A percentile compares a stretch with the other conserved stretches of the same genome.
These are phyloP conservation scores for Penicillium freii DNA, from an alignment of 2,329 filamentous ascomycete genomes.

Conservation along the genomic window DNA sequence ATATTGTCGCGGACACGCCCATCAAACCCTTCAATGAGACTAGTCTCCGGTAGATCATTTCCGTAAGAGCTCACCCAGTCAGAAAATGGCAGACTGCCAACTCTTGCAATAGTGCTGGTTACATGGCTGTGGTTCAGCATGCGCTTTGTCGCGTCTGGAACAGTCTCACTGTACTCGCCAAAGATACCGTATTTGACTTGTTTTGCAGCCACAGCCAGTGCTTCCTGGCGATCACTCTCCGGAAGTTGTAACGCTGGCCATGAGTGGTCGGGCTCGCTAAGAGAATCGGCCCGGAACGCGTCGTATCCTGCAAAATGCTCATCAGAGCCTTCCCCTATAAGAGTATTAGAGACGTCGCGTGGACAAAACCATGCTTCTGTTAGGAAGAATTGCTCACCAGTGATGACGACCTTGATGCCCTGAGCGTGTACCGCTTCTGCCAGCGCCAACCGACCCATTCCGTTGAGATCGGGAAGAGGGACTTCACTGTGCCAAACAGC, in stretches of 20 bases:
- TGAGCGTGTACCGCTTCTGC: constrained; percentile 37
- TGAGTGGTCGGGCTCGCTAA: constrained; percentile 48
- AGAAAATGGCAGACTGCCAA: background rate
- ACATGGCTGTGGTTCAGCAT: background rate
- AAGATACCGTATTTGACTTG: background rate
- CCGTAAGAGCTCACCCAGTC: background rate
- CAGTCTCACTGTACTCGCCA: background rate
- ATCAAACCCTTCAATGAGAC: background rate
- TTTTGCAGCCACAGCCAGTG: background rate
- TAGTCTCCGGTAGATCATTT: background rate
- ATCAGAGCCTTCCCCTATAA: constrained; percentile 55
- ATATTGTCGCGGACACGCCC: background rate
- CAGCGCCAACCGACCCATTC: constrained; percentile 53
- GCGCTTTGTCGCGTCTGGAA: background rate
- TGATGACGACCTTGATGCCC: constrained; percentile 52
- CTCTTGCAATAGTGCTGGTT: background rate
- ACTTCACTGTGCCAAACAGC: constrained; percentile 48
- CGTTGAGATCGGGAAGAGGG: constrained; percentile 53
- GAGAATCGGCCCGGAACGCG: constrained; percentile 47
- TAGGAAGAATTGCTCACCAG: background rate
- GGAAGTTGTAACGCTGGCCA: background rate
- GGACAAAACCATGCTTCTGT: too few species aligned
- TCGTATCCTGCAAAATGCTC: constrained; percentile 57
- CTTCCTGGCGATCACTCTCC: background rate
- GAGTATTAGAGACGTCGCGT: background rate